phyloP scores from a whole-genome alignment of 2,329 filamentous ascomycete species.

The Colletotrichum lentis region DNA sequence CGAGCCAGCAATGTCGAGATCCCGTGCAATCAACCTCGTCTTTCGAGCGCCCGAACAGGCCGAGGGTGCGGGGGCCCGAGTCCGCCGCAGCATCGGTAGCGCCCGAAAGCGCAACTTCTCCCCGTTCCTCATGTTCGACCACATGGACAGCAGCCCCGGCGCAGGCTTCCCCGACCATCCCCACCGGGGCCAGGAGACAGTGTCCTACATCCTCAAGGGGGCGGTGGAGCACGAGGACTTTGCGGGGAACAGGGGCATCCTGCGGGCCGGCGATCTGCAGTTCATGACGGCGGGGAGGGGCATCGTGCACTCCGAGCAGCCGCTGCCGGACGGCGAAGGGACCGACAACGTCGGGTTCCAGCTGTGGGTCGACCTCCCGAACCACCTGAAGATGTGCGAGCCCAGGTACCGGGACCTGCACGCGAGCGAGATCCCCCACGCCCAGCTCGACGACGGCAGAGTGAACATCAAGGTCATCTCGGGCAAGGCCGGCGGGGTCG shows the following conservation, averaged over 20 bases:
- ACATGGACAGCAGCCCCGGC: constrained; percentile 81
- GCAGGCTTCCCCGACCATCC: constrained; percentile 91
- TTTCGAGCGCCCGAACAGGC: constrained; percentile 86
- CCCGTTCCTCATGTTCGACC: constrained; percentile 95
- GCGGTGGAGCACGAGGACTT: constrained; percentile 94
- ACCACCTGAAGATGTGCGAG: constrained; percentile 84
- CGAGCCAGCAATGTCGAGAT: constrained; percentile 63
- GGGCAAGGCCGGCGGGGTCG: constrained; percentile 81
- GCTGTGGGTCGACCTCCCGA: constrained; percentile 92
- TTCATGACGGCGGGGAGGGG: constrained; percentile 97
- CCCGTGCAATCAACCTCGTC: constrained; percentile 80
- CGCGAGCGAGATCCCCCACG: constrained; percentile 79
- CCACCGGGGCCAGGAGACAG: constrained; percentile 83
- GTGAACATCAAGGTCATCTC: constrained; percentile 90
- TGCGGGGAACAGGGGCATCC: constrained; percentile 82
- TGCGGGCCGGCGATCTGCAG: constrained; percentile 87
- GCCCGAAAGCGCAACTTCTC: constrained; percentile 83
- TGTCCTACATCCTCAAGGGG: constrained; percentile 86
- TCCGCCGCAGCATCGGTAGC: constrained; percentile 88
- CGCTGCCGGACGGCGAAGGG: constrained; percentile 77
- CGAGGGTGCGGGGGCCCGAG: constrained; percentile 87
- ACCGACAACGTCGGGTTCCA: constrained; percentile 85
- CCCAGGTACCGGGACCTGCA: constrained; percentile 89
- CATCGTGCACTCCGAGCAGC: constrained; percentile 97
- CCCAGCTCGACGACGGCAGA: constrained; percentile 72